A percentile compares a stretch with the other conserved stretches of the same genome.
Conservation (phyloP, 768 basidiomycete species). For the Pleurotus giganteus region DNA sequence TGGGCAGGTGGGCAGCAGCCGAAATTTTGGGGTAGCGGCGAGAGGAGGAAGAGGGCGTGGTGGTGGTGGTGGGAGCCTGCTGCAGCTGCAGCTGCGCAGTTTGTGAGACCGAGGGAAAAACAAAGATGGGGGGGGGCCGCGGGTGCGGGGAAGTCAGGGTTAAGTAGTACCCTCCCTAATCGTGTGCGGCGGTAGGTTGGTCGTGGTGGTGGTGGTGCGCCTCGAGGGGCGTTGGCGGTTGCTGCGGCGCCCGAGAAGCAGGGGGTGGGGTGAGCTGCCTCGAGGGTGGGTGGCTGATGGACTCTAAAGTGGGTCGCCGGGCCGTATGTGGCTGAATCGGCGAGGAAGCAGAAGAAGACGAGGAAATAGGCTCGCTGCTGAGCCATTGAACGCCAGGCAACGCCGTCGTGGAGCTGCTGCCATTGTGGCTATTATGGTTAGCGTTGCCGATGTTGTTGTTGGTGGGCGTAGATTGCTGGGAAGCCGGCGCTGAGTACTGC, state of each 20-base stretch:
- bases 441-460: constrained; percentile 19
- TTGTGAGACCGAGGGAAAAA: neutral
- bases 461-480: constrained; percentile 32
- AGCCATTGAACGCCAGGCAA: constrained; percentile 10
- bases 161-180: neutral
- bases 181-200: neutral
- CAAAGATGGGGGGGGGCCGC: neutral
- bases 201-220: neutral
- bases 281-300: neutral
- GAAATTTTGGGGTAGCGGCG: neutral
- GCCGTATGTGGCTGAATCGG: neutral
- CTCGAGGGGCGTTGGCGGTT: neutral
- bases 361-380: neutral
- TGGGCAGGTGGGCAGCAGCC: too few species aligned
- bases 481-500: constrained; percentile 37
- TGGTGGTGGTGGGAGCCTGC: too few species aligned
- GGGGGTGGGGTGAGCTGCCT: neutral
- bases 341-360: neutral
- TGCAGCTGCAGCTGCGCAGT: neutral
- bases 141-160: neutral
- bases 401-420: neutral
- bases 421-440: constrained; percentile 11
- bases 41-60: neutral
- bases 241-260: neutral
- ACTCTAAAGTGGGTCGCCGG: neutral